Conservation (phyloP, 805 yeast species). For the Phaffomyces thermotolerans region DNA sequence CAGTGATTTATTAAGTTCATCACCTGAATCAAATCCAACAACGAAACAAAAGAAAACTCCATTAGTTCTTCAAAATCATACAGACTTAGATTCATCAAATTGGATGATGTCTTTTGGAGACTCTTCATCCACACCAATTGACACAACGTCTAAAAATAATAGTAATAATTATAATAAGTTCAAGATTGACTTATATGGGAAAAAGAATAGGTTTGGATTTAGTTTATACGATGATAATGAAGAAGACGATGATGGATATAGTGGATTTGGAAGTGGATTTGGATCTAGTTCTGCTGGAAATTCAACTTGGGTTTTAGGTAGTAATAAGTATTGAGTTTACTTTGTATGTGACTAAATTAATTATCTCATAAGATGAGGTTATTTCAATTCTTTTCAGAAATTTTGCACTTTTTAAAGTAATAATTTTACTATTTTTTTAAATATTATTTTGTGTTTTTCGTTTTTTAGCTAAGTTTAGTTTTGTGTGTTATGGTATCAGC, state of each 20-base stretch:
- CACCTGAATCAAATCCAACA: neutral
- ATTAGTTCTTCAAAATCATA: neutral
- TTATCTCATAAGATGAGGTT: no score
- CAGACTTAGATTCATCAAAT: neutral
- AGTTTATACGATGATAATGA: conserved; percentile 17
- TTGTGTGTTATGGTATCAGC: no score
- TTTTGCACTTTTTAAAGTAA: no score
- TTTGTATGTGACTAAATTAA: no score
- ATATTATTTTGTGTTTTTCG: no score
- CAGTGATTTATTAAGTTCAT: conserved; percentile 7
- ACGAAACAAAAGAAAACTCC: neutral
- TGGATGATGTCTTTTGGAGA: conserved; percentile 7
- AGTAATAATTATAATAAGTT: conserved; percentile 5
- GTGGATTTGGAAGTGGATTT: conserved; percentile 4
- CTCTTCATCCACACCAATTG: neutral
- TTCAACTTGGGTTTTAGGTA: neutral
- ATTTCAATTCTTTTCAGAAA: no score
- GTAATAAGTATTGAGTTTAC: neutral
- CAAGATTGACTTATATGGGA: conserved; percentile 23
- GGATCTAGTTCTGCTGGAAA: neutral
- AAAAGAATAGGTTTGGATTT: conserved; percentile 19
- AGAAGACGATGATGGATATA: conserved; percentile 5
- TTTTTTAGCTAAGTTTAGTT: no score
- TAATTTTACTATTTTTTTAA: no score
- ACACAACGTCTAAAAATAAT: neutral